Evolutionary conservation across 371 early-diverging fungal species (phyloP).

Genomic region (Fennellomyces sp.): DNA sequence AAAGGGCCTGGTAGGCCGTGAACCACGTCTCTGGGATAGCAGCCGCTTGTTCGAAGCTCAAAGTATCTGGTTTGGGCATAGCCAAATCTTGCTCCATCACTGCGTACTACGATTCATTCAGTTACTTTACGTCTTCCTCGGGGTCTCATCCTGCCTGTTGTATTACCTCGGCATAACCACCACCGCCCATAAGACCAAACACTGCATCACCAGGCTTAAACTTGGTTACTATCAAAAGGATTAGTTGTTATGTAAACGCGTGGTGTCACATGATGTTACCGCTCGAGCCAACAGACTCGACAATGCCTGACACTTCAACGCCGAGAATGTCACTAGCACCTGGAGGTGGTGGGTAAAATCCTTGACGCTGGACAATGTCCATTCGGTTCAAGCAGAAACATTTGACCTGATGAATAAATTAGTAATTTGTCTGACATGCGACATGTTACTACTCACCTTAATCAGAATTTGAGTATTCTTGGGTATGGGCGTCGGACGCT

Average conservation of each 20-base stretch:
- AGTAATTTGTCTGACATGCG: not conserved
- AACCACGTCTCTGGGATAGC: constrained; percentile 80
- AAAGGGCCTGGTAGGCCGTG: constrained; percentile 81
- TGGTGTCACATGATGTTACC: too few relatives aligned
- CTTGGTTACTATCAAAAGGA: constrained; percentile 39
- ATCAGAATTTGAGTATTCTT: constrained; percentile 65
- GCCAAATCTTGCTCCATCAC: constrained; percentile 62
- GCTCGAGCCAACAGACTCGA: constrained; percentile 54
- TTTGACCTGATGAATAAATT: constrained; percentile 35
- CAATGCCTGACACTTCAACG: constrained; percentile 75
- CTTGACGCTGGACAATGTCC: constrained; percentile 78
- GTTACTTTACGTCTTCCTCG: too few relatives aligned
- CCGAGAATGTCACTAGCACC: constrained; percentile 72
- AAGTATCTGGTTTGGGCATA: constrained; percentile 58
- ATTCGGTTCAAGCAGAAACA: constrained; percentile 75
- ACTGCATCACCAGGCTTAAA: constrained; percentile 69
- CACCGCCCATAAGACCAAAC: constrained; percentile 75
- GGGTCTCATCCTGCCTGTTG: not conserved
- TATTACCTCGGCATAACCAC: constrained; percentile 72
- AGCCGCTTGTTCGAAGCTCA: constrained; percentile 69
- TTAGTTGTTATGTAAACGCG: too few relatives aligned
- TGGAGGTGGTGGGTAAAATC: constrained; percentile 69
- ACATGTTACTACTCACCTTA: constrained; percentile 40
- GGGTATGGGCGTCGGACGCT: constrained; percentile 56
- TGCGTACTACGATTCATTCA: constrained; percentile 54